Evolutionary conservation across 371 early-diverging fungal species (phyloP), one percentile per base, ranked within the genome.

Genomic region (Paramicrosporidium saccamoebae): DNA sequence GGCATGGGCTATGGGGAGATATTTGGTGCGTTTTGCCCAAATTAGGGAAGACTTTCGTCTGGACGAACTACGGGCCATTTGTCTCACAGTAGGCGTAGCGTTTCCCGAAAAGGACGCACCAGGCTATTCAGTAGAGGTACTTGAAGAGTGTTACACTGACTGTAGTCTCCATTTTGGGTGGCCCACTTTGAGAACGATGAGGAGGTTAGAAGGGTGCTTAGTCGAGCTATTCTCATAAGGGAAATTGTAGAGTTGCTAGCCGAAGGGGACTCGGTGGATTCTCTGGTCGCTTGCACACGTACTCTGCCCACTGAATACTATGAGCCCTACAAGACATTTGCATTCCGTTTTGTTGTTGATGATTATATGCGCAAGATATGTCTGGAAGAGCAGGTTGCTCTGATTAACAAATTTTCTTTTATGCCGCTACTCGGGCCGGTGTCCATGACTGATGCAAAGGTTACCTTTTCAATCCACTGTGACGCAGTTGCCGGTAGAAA

Each of bases 271-370:
- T 20, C 2, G 19, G 17, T 20, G 17, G 21, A 11, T 8, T 9
- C 19, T 12, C 10, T n/a, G 12, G 23, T 1, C 7, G 13, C 8
- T 12, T 17, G 5, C 12, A 11, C 15, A 22, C 4, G 6, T 25
- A 35, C 11, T 5, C 19, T 18, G 17, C 14, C 4, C 13, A 27
- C 16, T 12, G 7, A 20, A 20, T 14, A 3, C 12, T 26, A 25
- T 39, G 56, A 58, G 38, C 37, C 2, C 39, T 78, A 65, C 41
- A 46, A 44, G 17, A 31, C 42, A 2, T 34, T 32, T 6, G 52
- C 69, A 2, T 84, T 78, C 48, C 71, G 72, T 37, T 84, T 90
- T 32, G 41, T 40, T 1, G 67, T 84, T 0, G 49, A 56, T 3
- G 50, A 58, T 2, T 79, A 69, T 36, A 72, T 71, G 16, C 39